Evolutionary conservation across 2,329 filamentous ascomycete genomes (phyloP).

Genomic region (Nemania abortiva): DNA sequence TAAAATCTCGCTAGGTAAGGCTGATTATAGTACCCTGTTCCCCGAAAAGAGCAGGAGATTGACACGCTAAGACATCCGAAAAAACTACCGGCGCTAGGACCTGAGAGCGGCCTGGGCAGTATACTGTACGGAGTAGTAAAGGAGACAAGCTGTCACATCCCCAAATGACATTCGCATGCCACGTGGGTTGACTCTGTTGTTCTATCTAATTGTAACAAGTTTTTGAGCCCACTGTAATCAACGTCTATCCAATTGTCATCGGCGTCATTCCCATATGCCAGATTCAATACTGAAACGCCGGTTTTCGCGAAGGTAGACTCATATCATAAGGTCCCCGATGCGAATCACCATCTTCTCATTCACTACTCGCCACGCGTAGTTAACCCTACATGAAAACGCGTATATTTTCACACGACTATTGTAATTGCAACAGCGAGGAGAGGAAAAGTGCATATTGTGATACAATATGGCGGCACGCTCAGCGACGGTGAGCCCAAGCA

Average conservation of each 20-base stretch:
- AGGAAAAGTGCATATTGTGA: not conserved
- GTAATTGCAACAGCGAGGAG: not conserved
- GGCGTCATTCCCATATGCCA: too few species aligned
- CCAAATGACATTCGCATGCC: too few species aligned
- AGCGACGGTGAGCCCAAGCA: not conserved
- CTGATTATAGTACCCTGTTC: not conserved
- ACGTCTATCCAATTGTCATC: too few species aligned
- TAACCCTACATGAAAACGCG: not conserved
- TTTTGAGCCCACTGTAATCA: too few species aligned
- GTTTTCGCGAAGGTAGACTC: too few species aligned
- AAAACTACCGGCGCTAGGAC: constrained; percentile 4
- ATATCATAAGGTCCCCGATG: too few species aligned
- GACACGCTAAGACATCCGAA: not conserved
- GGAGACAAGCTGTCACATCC: too few species aligned
- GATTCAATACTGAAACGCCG: too few species aligned
- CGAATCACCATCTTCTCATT: not conserved
- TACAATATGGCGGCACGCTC: not conserved
- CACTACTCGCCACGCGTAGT: not conserved
- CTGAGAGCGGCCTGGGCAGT: not conserved
- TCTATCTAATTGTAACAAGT: too few species aligned
- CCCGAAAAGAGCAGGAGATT: not conserved
- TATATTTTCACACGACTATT: not conserved
- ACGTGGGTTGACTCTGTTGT: too few species aligned
- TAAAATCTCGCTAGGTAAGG: constrained; percentile 6
- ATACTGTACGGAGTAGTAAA: too few species aligned